Conservation (phyloP, 257 asterid species). For the Oldenlandia corymbosa region DNA sequence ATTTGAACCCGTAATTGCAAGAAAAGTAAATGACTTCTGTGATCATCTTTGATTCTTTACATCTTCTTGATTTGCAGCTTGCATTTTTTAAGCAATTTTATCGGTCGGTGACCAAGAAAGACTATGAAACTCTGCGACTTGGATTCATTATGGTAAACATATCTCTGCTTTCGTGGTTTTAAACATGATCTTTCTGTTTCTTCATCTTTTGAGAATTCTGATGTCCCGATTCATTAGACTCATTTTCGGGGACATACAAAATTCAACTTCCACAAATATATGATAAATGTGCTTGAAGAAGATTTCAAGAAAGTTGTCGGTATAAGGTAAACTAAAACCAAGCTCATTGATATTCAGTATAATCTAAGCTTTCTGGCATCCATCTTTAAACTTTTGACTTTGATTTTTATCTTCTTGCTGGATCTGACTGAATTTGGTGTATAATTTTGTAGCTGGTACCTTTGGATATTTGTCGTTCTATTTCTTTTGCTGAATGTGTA, state of each 20-base stretch:
- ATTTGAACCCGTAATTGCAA: too few relatives aligned
- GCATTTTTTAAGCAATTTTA: constrained; percentile 33
- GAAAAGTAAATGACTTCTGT: background rate
- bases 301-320: constrained; percentile 40
- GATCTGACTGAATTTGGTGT: constrained; percentile 7
- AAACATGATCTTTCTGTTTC: background rate
- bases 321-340: constrained; percentile 23
- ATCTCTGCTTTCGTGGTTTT: background rate
- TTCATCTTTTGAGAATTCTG: background rate
- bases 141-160: constrained; percentile 30
- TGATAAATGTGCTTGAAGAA: constrained; percentile 34
- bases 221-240: constrained; percentile 15
- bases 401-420: background rate
- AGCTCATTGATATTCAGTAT: too few relatives aligned
- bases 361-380: too few relatives aligned
- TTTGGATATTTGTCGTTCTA: constrained; percentile 58
- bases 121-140: constrained; percentile 25
- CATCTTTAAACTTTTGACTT: background rate
- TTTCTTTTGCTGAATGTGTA: constrained; percentile 60
- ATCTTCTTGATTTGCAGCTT: constrained; percentile 14
- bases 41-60: background rate
- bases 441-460: constrained; percentile 62
- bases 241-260: constrained; percentile 26
- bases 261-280: constrained; percentile 32
- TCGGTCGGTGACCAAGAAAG: constrained; percentile 29